These are phyloP conservation scores for Taphrina populina DNA, from an alignment of 1,139 yeast species.

Conservation along the genomic window DNA sequence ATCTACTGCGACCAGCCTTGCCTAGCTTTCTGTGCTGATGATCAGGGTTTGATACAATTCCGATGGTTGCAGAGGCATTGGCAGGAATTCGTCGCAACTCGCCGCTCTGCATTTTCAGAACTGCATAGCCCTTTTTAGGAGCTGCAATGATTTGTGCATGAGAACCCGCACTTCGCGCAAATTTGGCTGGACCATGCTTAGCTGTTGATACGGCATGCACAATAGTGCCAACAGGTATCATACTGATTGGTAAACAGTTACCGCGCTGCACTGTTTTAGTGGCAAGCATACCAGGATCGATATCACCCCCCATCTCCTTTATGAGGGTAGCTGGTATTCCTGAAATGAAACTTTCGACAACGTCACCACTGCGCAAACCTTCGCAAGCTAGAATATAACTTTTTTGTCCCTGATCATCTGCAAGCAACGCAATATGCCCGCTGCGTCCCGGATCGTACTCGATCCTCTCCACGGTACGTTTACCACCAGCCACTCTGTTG, in stretches of 20 bases:
- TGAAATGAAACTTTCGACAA: constrained; percentile 78
- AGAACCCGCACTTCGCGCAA: constrained; percentile 92
- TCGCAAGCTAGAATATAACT: constrained; percentile 87
- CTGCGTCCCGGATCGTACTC: constrained; percentile 97
- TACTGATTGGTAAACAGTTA: constrained; percentile 83
- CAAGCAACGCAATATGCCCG: constrained; percentile 84
- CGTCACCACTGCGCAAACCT: constrained; percentile 89
- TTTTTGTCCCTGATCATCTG: constrained; percentile 63
- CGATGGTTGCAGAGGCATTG: constrained; percentile 90
- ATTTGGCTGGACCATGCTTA: constrained; percentile 77
- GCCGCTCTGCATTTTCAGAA: constrained; percentile 81
- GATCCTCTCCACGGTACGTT: constrained; percentile 76
- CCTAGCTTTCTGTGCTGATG: constrained; percentile 89
- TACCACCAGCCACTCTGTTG: constrained; percentile 64
- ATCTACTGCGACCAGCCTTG: constrained; percentile 95
- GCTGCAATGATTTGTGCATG: constrained; percentile 86
- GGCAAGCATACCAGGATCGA: constrained; percentile 88
- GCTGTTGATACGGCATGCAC: constrained; percentile 84
- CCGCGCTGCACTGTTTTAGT: constrained; percentile 90
- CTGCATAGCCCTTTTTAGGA: constrained; percentile 66
- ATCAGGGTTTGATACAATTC: constrained; percentile 90
- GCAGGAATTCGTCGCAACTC: constrained; percentile 87
- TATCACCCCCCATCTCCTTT: constrained; percentile 74
- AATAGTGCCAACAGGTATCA: constrained; percentile 92
- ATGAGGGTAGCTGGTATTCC: constrained; percentile 82